Evolutionary conservation across 352 stramenopile genomes (phyloP).

Genomic region (Phytophthora pisi): DNA sequence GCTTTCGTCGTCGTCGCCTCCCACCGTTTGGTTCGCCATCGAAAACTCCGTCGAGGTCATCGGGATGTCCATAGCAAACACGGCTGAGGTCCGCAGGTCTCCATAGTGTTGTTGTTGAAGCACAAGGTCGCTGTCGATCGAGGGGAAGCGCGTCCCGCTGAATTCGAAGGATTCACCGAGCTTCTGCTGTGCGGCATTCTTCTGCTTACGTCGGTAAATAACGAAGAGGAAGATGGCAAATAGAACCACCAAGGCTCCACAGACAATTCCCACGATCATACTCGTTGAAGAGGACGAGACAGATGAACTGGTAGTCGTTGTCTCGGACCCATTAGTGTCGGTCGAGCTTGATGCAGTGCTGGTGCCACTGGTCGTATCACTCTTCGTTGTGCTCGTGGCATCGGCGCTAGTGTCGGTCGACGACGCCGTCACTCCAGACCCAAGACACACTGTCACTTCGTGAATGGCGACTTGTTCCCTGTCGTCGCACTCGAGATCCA

Average conservation of each 20-base stretch:
- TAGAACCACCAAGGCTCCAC: constrained; percentile 19
- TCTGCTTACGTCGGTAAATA: constrained; percentile 23
- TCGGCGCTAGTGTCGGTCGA: constrained; percentile 16
- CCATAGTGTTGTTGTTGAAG: constrained; percentile 24
- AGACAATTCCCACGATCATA: constrained; percentile 33
- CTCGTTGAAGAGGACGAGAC: constrained; percentile 24
- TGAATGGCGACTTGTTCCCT: constrained; percentile 29
- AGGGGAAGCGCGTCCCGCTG: constrained; percentile 27
- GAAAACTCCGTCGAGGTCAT: constrained; percentile 33
- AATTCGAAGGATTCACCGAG: constrained; percentile 12
- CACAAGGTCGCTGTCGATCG: constrained; percentile 29
- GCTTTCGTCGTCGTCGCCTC: constrained; percentile 1
- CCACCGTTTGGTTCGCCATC: constrained; percentile 20
- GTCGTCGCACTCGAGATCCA: constrained; percentile 29
- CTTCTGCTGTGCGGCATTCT: constrained; percentile 12
- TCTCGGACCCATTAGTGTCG: constrained; percentile 5
- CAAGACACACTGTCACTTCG: constrained; percentile 33
- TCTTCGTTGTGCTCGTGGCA: constrained; percentile 19
- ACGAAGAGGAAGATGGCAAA: constrained; percentile 21
- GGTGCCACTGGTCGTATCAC: constrained; percentile 10
- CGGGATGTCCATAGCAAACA: constrained; percentile 21
- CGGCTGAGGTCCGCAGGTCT: constrained; percentile 19
- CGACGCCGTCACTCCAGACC: constrained; percentile 27
- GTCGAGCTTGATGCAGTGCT: constrained; percentile 13
- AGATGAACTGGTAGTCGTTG: constrained; percentile 5